Conservation (phyloP, 495 filamentous ascomycete species). For the Aspergillus sparsus region DNA sequence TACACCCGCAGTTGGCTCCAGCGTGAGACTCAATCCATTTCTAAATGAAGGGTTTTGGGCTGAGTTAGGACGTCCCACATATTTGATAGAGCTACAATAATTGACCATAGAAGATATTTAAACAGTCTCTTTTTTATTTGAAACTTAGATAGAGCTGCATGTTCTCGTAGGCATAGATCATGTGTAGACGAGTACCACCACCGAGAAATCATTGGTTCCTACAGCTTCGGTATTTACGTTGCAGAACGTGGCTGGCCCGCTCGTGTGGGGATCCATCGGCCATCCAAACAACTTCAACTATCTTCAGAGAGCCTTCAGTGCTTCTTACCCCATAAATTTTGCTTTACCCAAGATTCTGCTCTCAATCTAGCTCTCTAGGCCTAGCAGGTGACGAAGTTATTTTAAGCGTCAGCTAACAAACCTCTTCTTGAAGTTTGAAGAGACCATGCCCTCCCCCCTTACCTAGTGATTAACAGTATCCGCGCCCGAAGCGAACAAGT, state of each 20-base stretch:
- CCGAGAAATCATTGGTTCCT: background rate
- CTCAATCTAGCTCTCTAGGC: too few relatives aligned
- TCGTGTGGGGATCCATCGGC: conserved; percentile 22
- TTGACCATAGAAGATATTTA: background rate
- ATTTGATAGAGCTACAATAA: background rate
- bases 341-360: too few relatives aligned
- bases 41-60: conserved; percentile 31
- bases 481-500: too few relatives aligned
- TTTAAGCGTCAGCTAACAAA: background rate
- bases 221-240: background rate
- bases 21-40: conserved; percentile 70
- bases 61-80: background rate
- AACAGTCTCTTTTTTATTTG: background rate
- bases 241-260: conserved; percentile 26
- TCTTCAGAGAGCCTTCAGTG: too few relatives aligned
- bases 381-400: too few relatives aligned
- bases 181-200: too few relatives aligned
- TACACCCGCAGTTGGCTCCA: conserved; percentile 77
- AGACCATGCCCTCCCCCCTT: conserved; percentile 21
- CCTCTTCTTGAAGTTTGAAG: background rate
- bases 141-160: too few relatives aligned
- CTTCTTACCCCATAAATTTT: too few relatives aligned
- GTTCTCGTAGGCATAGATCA: too few relatives aligned
- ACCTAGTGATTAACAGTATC: conserved; percentile 11
- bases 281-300: too few relatives aligned